phyloP scores from a whole-genome alignment of 163 green algal genomes.

The Prototheca wickerhamii region DNA sequence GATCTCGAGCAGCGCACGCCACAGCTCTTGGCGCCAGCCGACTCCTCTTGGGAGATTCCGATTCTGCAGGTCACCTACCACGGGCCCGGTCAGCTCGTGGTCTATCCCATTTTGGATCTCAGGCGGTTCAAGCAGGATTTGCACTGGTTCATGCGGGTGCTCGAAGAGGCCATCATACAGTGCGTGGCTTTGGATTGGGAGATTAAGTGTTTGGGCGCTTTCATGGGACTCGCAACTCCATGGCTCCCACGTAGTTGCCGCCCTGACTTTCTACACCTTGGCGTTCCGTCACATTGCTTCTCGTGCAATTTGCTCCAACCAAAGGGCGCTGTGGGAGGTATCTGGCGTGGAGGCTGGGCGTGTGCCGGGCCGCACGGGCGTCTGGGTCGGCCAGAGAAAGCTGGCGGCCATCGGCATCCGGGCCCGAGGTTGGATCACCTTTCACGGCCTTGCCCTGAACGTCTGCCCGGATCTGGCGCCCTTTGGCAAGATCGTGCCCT shows the following conservation, averaged over 20 bases:
- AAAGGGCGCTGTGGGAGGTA: conserved; percentile 49
- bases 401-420: conserved; percentile 89
- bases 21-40: background rate
- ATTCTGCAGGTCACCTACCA: conserved; percentile 85
- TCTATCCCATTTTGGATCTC: conserved; percentile 94
- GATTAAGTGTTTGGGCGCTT: too few species aligned
- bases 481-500: conserved; percentile 85
- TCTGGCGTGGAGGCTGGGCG: conserved; percentile 64
- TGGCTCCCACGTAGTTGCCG: too few species aligned
- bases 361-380: conserved; percentile 79
- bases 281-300: too few species aligned
- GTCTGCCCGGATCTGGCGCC: conserved; percentile 69
- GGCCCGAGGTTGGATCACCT: conserved; percentile 84
- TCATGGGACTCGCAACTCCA: too few species aligned
- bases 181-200: too few species aligned
- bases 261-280: too few species aligned
- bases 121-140: conserved; percentile 60
- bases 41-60: too few species aligned
- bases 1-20: too few species aligned
- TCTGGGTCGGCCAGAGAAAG: conserved; percentile 86
- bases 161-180: conserved; percentile 80
- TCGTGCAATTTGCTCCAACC: too few species aligned
- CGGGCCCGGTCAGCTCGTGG: conserved; percentile 89
- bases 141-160: conserved; percentile 82
- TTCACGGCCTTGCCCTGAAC: conserved; percentile 93